Evolutionary conservation across 192 early-diverging fungal genomes (phyloP), one percentile per base, ranked within the genome.

Genomic region (Haplosporangium gracile): DNA sequence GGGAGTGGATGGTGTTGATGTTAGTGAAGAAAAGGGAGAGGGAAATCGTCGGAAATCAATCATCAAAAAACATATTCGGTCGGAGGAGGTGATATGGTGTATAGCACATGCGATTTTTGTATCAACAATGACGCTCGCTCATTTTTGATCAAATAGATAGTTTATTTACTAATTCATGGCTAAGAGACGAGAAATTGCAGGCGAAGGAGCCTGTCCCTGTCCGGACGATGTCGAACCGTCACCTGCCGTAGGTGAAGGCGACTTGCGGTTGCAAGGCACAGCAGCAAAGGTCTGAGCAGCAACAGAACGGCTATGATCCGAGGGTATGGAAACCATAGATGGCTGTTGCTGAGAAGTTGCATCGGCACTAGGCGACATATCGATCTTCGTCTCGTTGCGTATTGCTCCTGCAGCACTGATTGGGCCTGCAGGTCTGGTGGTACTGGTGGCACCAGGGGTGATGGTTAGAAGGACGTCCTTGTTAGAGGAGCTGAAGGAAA

Each of bases 351-450:
- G 43, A 10, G 43, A 45, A 45, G 43, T 45, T 11, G 43, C 43
- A 13, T 45, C 43, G 43, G 43, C 74, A 0, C 34, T 34, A 2
- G 72, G 43, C n/a, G 81, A 9, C 63, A 78, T 75, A 55, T 65
- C 72, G 18, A 81, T 69, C 0, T 29, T 43, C 15, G 84, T 86
- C 34, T 86, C 84, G 51, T 81, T 81, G 18, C 81, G 75, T 53
- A 82, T 70, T 63, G 70, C 73, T 20, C 38, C 63, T 22, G 68
- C 29, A 22, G 68, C 72, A 51, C 11, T 42, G 20, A 20, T 45
- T 49, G 36, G 18, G 24, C 53, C 45, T 55, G 38, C 24, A 15
- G 24, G 26, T 6, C 18, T 49, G 70, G 24, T 9, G 40, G 43
- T 47, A 0, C 13, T 0, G 42, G 26, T 24, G 0, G 24, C 74